Evolutionary conservation across 805 yeast species (phyloP).

Genomic region (Cyberlindnera suaveolens): DNA sequence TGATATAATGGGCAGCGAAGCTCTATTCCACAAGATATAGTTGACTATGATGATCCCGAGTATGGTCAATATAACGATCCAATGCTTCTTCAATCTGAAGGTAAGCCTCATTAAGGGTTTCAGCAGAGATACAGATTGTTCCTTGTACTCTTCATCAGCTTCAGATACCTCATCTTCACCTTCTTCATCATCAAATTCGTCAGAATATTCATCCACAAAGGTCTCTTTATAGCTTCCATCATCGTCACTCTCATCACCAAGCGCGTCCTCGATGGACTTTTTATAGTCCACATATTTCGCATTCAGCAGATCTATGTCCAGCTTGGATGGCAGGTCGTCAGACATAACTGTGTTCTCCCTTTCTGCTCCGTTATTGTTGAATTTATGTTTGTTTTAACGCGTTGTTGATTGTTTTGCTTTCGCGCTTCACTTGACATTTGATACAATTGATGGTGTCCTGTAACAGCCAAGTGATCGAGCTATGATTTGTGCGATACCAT

Average conservation of each 20-base stretch:
- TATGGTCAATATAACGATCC: not conserved
- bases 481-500: no score
- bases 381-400: not conserved
- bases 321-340: conserved; percentile 2
- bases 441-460: no score
- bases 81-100: not conserved
- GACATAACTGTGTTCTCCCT: not conserved
- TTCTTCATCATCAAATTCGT: conserved; percentile 2
- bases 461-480: no score
- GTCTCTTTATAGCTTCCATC: conserved; percentile 6
- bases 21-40: not conserved
- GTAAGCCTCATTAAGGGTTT: conserved; percentile 1
- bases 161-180: conserved; percentile 1
- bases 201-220: not conserved
- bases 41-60: not conserved
- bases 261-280: not conserved
- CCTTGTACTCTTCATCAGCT: conserved; percentile 1
- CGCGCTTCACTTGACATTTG: not conserved
- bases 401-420: not conserved
- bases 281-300: conserved; percentile 6
- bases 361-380: not conserved
- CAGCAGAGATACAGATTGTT: not conserved
- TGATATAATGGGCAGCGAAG: conserved; percentile 6
- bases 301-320: conserved; percentile 9
- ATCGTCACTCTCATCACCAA: not conserved